Conservation (phyloP, 768 basidiomycete genomes). For the Mycena polygramma region DNA sequence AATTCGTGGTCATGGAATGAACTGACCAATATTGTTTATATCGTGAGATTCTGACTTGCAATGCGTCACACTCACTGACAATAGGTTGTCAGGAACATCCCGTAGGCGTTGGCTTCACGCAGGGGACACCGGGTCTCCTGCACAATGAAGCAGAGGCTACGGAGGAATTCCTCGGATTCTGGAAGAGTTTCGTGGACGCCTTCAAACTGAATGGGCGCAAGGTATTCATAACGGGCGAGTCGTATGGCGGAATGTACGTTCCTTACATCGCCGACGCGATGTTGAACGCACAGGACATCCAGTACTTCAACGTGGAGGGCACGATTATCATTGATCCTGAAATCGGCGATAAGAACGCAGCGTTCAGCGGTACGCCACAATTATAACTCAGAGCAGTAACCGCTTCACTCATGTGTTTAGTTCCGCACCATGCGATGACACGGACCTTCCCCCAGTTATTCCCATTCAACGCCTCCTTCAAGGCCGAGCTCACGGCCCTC, state of each 20-base stretch:
- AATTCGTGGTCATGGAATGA: constrained; percentile 2
- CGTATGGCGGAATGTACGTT: constrained; percentile 6
- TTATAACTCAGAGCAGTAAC: too few species aligned
- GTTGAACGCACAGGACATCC: constrained; percentile 8
- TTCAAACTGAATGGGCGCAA: constrained; percentile 13
- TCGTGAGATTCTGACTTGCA: background rate
- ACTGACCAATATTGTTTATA: constrained; percentile 9
- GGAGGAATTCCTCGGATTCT: constrained; percentile 12
- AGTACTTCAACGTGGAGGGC: constrained; percentile 15
- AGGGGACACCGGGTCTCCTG: background rate
- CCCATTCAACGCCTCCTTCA: constrained; percentile 12
- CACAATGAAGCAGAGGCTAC: background rate
- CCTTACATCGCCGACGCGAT: constrained; percentile 23
- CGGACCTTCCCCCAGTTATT: constrained; percentile 7
- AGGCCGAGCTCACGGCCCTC: background rate
- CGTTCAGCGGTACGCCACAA: background rate
- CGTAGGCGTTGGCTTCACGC: constrained; percentile 12
- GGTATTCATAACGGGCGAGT: constrained; percentile 11
- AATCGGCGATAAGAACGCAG: background rate
- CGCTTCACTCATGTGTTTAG: background rate
- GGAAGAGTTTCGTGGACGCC: constrained; percentile 19
- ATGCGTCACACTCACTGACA: too few species aligned
- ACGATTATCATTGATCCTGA: constrained; percentile 5
- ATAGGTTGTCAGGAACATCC: background rate
- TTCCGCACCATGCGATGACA: constrained; percentile 8